Percentiles rank a stretch among this genome's conserved stretches.
Evolutionary conservation across 192 early-diverging fungal species (phyloP).

Genomic region (Jimgerdemannia flammicorona): DNA sequence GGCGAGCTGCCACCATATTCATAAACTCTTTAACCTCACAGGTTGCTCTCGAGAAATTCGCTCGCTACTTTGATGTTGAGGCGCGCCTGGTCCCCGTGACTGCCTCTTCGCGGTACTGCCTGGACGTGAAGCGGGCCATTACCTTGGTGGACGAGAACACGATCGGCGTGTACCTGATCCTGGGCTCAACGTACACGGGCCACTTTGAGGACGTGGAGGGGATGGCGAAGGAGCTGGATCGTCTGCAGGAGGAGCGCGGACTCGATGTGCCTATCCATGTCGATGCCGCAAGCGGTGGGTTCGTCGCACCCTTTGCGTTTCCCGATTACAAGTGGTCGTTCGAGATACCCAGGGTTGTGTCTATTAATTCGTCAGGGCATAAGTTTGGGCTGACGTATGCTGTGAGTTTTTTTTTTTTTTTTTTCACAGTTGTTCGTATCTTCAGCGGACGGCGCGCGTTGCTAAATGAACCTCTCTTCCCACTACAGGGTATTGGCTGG

Average conservation of each 20-base stretch:
- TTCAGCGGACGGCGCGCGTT: no score
- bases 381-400: slow-evolving; percentile 69
- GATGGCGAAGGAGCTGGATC: slow-evolving; percentile 50
- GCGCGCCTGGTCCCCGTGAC: slow-evolving; percentile 60
- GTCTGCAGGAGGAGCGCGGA: slow-evolving; percentile 49
- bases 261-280: slow-evolving; percentile 65
- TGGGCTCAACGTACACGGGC: slow-evolving; percentile 70
- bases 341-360: slow-evolving; percentile 50
- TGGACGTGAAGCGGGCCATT: slow-evolving; percentile 51
- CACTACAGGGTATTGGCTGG: slow-evolving; percentile 53
- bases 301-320: slow-evolving; percentile 67
- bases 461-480: no score
- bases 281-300: slow-evolving; percentile 67
- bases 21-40: not conserved
- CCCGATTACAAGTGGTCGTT: slow-evolving; percentile 68
- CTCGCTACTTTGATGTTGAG: slow-evolving; percentile 77
- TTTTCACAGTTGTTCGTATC: no score
- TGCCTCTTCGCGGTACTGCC: slow-evolving; percentile 36
- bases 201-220: slow-evolving; percentile 59
- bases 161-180: slow-evolving; percentile 61
- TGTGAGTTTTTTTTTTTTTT: slow-evolving; percentile 3
- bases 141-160: slow-evolving; percentile 67
- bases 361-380: slow-evolving; percentile 70
- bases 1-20: not conserved
- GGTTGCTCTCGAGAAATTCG: slow-evolving; percentile 66